Evolutionary conservation across 2,329 filamentous ascomycete genomes (phyloP).

Genomic region (Calonectria ilicicola): DNA sequence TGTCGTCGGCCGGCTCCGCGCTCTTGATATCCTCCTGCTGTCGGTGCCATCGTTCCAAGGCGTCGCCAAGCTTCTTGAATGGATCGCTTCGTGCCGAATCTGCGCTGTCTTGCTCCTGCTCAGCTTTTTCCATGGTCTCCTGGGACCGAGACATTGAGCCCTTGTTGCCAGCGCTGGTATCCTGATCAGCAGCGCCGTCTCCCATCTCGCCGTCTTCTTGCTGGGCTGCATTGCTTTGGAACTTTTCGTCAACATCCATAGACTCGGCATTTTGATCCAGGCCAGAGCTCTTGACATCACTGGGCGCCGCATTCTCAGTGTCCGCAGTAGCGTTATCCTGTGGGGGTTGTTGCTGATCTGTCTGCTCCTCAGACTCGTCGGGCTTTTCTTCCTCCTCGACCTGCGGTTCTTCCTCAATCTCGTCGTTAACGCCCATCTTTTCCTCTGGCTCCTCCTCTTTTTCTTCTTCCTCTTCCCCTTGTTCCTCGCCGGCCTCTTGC

Average conservation of each 20-base stretch:
- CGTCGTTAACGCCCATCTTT: conserved; percentile 49
- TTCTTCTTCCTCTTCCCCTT: conserved; percentile 60
- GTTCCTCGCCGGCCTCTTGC: conserved; percentile 48
- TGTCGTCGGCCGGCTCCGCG: conserved; percentile 55
- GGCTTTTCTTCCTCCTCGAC: conserved; percentile 65
- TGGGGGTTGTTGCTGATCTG: conserved; percentile 50
- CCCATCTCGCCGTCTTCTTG: conserved; percentile 75
- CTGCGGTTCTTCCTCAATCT: conserved; percentile 60
- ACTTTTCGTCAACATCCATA: conserved; percentile 71
- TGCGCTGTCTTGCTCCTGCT: conserved; percentile 57
- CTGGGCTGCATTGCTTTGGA: conserved; percentile 70
- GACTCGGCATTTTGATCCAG: conserved; percentile 74
- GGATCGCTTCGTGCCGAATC: conserved; percentile 70
- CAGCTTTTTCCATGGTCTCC: conserved; percentile 61
- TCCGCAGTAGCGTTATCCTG: conserved; percentile 64
- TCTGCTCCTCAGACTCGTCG: conserved; percentile 65
- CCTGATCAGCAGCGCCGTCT: conserved; percentile 72
- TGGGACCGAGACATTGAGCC: conserved; percentile 64
- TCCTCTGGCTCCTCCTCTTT: conserved; percentile 66
- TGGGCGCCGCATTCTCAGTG: conserved; percentile 72
- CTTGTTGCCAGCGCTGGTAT: conserved; percentile 73
- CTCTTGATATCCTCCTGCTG: conserved; percentile 86
- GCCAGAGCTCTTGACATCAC: conserved; percentile 73
- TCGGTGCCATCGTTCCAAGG: conserved; percentile 91
- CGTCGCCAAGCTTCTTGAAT: conserved; percentile 95